These are phyloP conservation scores for Acanthamoeba triangularis DNA, from an alignment of 208 protist species.

Conservation along the genomic window DNA sequence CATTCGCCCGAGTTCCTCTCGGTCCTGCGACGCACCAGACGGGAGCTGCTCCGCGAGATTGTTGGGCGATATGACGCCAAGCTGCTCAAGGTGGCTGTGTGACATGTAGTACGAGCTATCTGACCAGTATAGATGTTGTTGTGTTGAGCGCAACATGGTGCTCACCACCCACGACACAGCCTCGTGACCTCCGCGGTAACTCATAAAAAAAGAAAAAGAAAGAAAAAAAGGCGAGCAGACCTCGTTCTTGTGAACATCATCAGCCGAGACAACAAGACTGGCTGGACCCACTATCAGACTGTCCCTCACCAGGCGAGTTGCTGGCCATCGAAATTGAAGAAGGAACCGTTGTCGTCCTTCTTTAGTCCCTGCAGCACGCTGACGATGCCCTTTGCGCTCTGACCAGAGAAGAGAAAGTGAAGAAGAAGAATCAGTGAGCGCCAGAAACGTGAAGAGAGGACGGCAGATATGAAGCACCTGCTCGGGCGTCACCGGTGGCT, in stretches of 20 bases:
- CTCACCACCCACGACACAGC: too few species aligned
- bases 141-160: too few species aligned
- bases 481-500: background rate
- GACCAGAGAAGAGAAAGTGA: too few species aligned
- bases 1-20: slow-evolving; percentile 49
- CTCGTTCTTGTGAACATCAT: too few species aligned
- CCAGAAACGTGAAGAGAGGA: background rate
- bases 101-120: too few species aligned
- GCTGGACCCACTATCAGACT: too few species aligned
- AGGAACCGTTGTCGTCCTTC: background rate
- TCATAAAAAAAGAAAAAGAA: too few species aligned
- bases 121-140: too few species aligned
- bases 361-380: background rate
- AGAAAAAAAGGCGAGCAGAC: too few species aligned
- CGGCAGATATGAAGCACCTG: background rate
- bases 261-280: too few species aligned
- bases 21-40: background rate
- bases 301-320: background rate
- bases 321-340: slow-evolving; percentile 29
- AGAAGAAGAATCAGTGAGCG: background rate
- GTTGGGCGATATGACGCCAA: slow-evolving; percentile 1
- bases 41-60: slow-evolving; percentile 46
- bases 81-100: background rate
- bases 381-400: background rate
- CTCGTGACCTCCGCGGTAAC: too few species aligned